Conservation (phyloP, 2,329 filamentous ascomycete genomes). For the Neofusicoccum kwambonambiense region DNA sequence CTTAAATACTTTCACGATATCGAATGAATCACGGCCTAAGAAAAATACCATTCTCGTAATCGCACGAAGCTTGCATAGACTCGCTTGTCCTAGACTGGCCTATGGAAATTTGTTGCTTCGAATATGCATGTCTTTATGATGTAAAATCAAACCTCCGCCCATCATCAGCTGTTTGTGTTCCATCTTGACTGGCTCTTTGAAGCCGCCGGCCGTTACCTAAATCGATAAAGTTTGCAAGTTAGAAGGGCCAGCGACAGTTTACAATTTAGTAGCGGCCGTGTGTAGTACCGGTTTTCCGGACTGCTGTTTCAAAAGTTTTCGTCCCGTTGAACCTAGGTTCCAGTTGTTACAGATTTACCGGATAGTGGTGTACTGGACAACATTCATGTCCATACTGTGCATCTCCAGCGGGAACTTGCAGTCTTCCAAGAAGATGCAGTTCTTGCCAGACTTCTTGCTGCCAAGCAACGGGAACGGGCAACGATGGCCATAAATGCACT, state of each 20-base stretch:
- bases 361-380: slow-evolving; percentile 52
- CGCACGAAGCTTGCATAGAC: not conserved
- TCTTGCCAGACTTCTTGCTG: slow-evolving; percentile 46
- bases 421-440: slow-evolving; percentile 57
- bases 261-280: too few species aligned
- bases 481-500: slow-evolving; percentile 64
- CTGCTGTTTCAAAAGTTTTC: too few species aligned
- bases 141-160: not conserved
- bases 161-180: too few species aligned
- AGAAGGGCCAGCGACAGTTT: too few species aligned
- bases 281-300: too few species aligned
- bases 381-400: slow-evolving; percentile 57
- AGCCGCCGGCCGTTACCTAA: too few species aligned
- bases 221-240: too few species aligned
- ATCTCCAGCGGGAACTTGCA: slow-evolving; percentile 59
- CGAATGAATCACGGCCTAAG: not conserved
- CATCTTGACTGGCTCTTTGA: too few species aligned
- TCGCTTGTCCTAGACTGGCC: not conserved
- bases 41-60: not conserved
- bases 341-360: slow-evolving; percentile 21
- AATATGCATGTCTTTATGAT: not conserved
- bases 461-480: slow-evolving; percentile 52
- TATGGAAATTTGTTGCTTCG: not conserved
- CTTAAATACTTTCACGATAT: not conserved
- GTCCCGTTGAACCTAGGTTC: too few species aligned